Percentiles rank a stretch among this genome's conserved stretches.
phyloP scores from a whole-genome alignment of 2,329 filamentous ascomycete species.

The Aureobasidium subglaciale region DNA sequence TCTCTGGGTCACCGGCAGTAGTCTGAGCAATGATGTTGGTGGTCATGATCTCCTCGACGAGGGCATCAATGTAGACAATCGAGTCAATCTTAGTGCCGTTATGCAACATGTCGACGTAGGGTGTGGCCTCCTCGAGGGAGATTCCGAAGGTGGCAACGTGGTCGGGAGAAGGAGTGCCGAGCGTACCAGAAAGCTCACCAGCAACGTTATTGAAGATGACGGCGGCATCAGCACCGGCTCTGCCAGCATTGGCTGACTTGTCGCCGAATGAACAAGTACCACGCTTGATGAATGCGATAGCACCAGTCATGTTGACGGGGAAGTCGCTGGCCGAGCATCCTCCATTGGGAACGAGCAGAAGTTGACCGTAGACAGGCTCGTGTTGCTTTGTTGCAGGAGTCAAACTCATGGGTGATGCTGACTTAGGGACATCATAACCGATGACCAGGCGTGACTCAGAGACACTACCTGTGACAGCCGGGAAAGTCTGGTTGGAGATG shows the following conservation, averaged over 20 bases:
- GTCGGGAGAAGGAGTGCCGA: conserved; percentile 41
- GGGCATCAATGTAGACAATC: conserved; percentile 34
- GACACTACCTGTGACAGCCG: conserved; percentile 25
- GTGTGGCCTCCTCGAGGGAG: conserved; percentile 51
- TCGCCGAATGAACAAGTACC: conserved; percentile 64
- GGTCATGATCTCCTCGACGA: conserved; percentile 40
- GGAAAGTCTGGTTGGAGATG: conserved; percentile 43
- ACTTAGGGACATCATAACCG: conserved; percentile 52
- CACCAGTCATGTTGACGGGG: conserved; percentile 50
- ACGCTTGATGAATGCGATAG: conserved; percentile 63
- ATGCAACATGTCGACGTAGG: conserved; percentile 49
- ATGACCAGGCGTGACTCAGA: conserved; percentile 37
- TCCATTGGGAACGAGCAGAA: conserved; percentile 52
- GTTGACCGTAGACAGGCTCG: conserved; percentile 27
- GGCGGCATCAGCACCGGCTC: conserved; percentile 62
- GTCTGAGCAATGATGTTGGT: conserved; percentile 57
- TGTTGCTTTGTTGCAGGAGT: conserved; percentile 22
- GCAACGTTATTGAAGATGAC: conserved; percentile 64
- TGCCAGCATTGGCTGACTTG: conserved; percentile 62
- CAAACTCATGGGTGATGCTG: conserved; percentile 49
- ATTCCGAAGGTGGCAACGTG: conserved; percentile 66
- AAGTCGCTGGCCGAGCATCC: conserved; percentile 62
- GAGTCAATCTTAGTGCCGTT: conserved; percentile 33
- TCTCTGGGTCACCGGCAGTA: conserved; percentile 50
- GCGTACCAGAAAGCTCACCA: conserved; percentile 58